Evolutionary conservation across 441 rosid genomes (phyloP), one percentile per base, ranked within the genome.

Genomic region (Jatropha multifida): DNA sequence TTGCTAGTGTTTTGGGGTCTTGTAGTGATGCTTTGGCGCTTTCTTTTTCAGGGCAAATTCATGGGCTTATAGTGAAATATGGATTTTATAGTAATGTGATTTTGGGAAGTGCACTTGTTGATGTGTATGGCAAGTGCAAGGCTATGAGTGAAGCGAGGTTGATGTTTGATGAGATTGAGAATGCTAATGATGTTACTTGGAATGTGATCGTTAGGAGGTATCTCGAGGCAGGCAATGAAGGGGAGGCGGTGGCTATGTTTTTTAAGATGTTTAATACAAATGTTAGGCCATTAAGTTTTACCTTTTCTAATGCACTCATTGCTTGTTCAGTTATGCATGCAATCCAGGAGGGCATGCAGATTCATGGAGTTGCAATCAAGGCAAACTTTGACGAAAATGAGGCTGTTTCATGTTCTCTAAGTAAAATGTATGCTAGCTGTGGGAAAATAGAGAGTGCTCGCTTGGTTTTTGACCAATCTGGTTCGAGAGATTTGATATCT

Each of bases 131-230:
- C 0, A 94, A 92, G 78, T 92, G 97, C 49, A 6, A 66, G 65
- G 86, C 81, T 67, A 88, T 94, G 88, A 76, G 56, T 54, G 95
- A 89, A 77, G 87, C 97, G 3, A 86, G 93, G 82, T 85, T 81
- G 72, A 81, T 91, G 84, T 94, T 92, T 77, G 89, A 91, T 82
- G 97, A 89, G 83, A 88, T 94, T 79, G 78, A 70, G 67, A 76
- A 59, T 69, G 89, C 90, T 46, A 92, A 89, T 81, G 84, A 82
- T 64, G 90, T 94, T 71, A 87, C 97, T 4, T 94, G 98, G 97
- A 90, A 94, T 77, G 92, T 91, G 75, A 90, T 92, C n/a, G 83
- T 92, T 44, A 82, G 98, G 72, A 78, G 96, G 84, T 91, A 90
- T 83, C 87, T 92, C 63, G 97, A 90, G 81, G 84, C 82, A 49